phyloP scores from a whole-genome alignment of 257 asterid genomes.

The Penstemon newberryi region DNA sequence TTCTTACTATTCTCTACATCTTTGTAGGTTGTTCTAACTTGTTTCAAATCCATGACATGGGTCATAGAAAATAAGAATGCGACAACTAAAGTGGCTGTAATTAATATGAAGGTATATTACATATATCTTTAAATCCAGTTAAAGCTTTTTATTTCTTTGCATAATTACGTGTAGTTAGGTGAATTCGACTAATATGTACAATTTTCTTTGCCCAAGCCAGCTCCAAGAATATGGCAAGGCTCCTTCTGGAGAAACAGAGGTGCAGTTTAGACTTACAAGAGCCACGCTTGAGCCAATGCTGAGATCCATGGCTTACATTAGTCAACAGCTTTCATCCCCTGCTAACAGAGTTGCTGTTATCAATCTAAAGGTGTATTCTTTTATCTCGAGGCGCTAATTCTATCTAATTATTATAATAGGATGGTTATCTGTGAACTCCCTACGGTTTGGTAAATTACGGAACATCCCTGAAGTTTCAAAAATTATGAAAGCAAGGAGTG shows the following conservation, averaged over 20 bases:
- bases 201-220: conserved; percentile 51
- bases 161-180: conserved; percentile 23
- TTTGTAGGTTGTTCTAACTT: conserved; percentile 66
- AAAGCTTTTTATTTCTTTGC: conserved; percentile 14
- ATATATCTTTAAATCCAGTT: conserved; percentile 12
- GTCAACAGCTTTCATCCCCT: conserved; percentile 67
- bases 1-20: conserved; percentile 22
- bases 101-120: conserved; percentile 63
- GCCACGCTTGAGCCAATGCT: conserved; percentile 77
- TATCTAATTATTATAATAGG: not conserved
- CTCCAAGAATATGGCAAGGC: conserved; percentile 74
- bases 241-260: conserved; percentile 68
- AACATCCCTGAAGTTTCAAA: too few species aligned
- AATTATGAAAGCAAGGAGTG: too few species aligned
- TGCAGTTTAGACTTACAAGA: conserved; percentile 75
- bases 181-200: conserved; percentile 31
- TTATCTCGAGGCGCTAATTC: conserved; percentile 18
- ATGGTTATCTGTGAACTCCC: too few species aligned
- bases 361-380: conserved; percentile 61
- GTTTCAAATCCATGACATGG: conserved; percentile 82
- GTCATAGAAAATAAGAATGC: conserved; percentile 52
- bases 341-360: conserved; percentile 79
- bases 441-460: too few species aligned
- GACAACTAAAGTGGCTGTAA: conserved; percentile 63
- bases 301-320: conserved; percentile 76